A percentile compares a stretch with the other conserved stretches of the same genome.
Conservation (phyloP, 805 yeast species). For the Myxozyma melibiosi region DNA sequence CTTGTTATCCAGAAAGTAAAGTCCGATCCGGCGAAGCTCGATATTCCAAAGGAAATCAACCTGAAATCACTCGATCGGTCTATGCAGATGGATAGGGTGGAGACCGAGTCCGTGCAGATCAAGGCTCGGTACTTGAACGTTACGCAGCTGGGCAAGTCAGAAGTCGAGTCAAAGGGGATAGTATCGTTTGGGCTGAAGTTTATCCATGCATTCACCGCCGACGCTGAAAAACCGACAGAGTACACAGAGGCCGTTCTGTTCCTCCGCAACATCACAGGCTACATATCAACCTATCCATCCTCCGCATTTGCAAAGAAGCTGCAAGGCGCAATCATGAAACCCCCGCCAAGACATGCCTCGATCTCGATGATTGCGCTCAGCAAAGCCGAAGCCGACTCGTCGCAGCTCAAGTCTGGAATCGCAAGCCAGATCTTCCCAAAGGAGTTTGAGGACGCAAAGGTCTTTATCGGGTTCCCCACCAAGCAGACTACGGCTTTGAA, state of each 20-base stretch:
- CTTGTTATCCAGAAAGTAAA: conserved; percentile 38
- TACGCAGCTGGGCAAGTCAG: conserved; percentile 40
- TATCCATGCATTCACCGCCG: conserved; percentile 28
- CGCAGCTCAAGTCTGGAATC: conserved; percentile 41
- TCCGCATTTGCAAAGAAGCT: conserved; percentile 40
- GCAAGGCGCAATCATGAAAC: conserved; percentile 45
- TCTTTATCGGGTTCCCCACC: conserved; percentile 48
- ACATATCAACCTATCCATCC: conserved; percentile 40
- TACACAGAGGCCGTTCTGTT: conserved; percentile 38
- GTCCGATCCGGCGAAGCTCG: conserved; percentile 32
- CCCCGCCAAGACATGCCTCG: conserved; percentile 45
- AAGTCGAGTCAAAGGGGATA: conserved; percentile 23
- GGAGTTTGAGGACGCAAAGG: conserved; percentile 43
- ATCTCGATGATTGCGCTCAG: conserved; percentile 41
- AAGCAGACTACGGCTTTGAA: conserved; percentile 46
- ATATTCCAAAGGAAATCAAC: conserved; percentile 36
- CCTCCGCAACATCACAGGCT: conserved; percentile 41
- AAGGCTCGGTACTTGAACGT: conserved; percentile 42
- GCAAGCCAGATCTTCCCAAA: conserved; percentile 44
- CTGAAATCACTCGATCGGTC: conserved; percentile 37
- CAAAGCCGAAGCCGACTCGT: conserved; percentile 38
- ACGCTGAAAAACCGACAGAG: conserved; percentile 40
- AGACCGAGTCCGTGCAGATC: conserved; percentile 38
- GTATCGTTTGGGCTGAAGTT: conserved; percentile 29
- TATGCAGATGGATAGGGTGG: conserved; percentile 35